phyloP scores from a whole-genome alignment of 2,329 filamentous ascomycete species.

The Aspergillus ustus region DNA sequence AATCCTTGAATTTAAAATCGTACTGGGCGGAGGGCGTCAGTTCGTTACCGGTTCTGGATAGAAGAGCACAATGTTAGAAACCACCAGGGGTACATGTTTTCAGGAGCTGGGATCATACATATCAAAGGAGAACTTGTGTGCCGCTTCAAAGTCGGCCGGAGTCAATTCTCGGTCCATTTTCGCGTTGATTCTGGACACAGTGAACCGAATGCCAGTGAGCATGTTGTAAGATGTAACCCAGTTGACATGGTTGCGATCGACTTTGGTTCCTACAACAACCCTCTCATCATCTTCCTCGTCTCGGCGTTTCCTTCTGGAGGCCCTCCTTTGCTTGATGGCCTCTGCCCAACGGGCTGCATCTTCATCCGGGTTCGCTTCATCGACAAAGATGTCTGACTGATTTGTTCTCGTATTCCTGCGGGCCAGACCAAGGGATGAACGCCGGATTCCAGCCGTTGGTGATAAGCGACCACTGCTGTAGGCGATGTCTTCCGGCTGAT shows the following conservation, averaged over 20 bases:
- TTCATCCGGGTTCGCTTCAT: slow-evolving; percentile 85
- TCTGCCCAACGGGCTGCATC: slow-evolving; percentile 92
- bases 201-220: slow-evolving; percentile 97
- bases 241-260: slow-evolving; percentile 95
- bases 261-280: slow-evolving; percentile 94
- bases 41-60: slow-evolving; percentile 83
- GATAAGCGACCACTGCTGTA: slow-evolving; percentile 79
- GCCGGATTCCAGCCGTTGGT: slow-evolving; percentile 67
- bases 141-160: slow-evolving; percentile 88
- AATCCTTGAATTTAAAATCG: slow-evolving; percentile 99
- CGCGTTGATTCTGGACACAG: slow-evolving; percentile 93
- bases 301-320: slow-evolving; percentile 79
- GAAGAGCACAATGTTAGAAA: slow-evolving; percentile 25
- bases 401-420: slow-evolving; percentile 82
- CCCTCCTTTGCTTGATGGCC: slow-evolving; percentile 86
- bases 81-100: neutral
- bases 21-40: slow-evolving; percentile 97
- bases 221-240: slow-evolving; percentile 99
- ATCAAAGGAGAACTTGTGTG: slow-evolving; percentile 98
- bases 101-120: slow-evolving; percentile 65
- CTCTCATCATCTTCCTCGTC: slow-evolving; percentile 90
- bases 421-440: slow-evolving; percentile 81
- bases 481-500: slow-evolving; percentile 68
- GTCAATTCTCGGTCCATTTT: slow-evolving; percentile 92
- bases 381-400: slow-evolving; percentile 79